phyloP scores from a whole-genome alignment of 345 rosid species.

The Gynandropsis gynandra region DNA sequence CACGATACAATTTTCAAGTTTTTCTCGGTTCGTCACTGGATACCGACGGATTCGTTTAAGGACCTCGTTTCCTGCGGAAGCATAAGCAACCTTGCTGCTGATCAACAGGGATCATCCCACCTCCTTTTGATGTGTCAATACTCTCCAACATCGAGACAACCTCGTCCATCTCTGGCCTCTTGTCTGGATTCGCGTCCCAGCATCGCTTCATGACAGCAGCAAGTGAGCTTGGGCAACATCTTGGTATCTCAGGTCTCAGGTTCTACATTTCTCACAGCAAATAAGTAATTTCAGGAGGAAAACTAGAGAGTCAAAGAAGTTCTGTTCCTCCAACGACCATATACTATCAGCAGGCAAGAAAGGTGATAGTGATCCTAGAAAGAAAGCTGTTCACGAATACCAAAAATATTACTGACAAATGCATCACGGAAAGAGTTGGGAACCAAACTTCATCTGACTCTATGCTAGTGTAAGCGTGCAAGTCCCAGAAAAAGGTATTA shows the following conservation, averaged over 20 bases:
- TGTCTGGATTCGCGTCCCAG: slow-evolving; percentile 95
- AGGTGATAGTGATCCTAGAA: too few species aligned
- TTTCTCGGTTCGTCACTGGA: too few species aligned
- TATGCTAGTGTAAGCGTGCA: too few species aligned
- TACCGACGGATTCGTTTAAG: slow-evolving; percentile 28
- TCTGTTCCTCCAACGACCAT: too few species aligned
- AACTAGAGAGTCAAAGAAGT: too few species aligned
- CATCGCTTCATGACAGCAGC: slow-evolving; percentile 92
- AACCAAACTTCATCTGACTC: too few species aligned
- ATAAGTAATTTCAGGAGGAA: background rate
- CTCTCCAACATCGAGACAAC: slow-evolving; percentile 87
- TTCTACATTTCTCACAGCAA: slow-evolving; percentile 39
- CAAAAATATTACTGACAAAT: too few species aligned
- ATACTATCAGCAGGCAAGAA: too few species aligned
- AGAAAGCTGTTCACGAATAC: too few species aligned
- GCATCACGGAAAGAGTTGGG: too few species aligned
- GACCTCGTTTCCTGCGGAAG: slow-evolving; percentile 79
- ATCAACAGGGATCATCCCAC: slow-evolving; percentile 94
- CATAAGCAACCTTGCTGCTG: slow-evolving; percentile 83
- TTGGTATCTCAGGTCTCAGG: slow-evolving; percentile 93
- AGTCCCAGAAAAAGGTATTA: too few species aligned
- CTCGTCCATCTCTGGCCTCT: slow-evolving; percentile 97
- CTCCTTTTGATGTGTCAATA: slow-evolving; percentile 79
- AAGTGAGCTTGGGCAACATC: slow-evolving; percentile 88
- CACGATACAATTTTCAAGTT: too few species aligned